Evolutionary conservation across 805 yeast genomes (phyloP).

Genomic region (Ogataea allantospora): DNA sequence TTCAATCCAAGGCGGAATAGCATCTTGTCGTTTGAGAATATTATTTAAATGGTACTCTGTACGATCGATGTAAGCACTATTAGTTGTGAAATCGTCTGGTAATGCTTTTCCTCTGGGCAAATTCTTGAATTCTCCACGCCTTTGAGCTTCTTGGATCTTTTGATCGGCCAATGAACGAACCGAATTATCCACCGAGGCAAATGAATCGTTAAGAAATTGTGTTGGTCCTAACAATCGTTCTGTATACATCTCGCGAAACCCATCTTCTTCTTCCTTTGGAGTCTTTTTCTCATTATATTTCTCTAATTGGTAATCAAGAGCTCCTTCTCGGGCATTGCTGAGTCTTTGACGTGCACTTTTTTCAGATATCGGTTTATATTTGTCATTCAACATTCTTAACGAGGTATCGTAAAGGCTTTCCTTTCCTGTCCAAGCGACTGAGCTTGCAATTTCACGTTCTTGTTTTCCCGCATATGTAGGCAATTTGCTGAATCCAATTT

Average conservation of each 20-base stretch:
- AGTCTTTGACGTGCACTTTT: constrained; percentile 40
- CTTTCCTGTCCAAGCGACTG: constrained; percentile 59
- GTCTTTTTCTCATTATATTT: constrained; percentile 9
- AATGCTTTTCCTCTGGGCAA: constrained; percentile 65
- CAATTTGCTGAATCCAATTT: constrained; percentile 40
- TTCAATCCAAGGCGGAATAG: constrained; percentile 89
- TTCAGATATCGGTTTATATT: constrained; percentile 38
- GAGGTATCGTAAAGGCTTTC: constrained; percentile 47
- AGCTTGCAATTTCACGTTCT: constrained; percentile 46
- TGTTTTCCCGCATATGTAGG: constrained; percentile 46
- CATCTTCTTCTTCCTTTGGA: constrained; percentile 36
- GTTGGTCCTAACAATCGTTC: constrained; percentile 63
- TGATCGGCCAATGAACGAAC: constrained; percentile 72
- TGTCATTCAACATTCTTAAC: constrained; percentile 56
- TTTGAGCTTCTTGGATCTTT: constrained; percentile 69
- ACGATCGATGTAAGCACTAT: constrained; percentile 57
- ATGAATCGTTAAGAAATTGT: constrained; percentile 42
- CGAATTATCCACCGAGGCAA: constrained; percentile 46
- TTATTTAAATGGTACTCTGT: constrained; percentile 80
- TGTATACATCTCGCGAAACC: constrained; percentile 57
- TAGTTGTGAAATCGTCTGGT: constrained; percentile 36
- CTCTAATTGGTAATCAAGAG: constrained; percentile 58
- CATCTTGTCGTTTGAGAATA: constrained; percentile 71
- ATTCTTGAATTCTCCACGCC: constrained; percentile 65
- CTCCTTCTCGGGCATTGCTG: constrained; percentile 59